Evolutionary conservation across 108 stramenopile genomes (phyloP).

Genomic region (Nitzschia inconspicua): DNA sequence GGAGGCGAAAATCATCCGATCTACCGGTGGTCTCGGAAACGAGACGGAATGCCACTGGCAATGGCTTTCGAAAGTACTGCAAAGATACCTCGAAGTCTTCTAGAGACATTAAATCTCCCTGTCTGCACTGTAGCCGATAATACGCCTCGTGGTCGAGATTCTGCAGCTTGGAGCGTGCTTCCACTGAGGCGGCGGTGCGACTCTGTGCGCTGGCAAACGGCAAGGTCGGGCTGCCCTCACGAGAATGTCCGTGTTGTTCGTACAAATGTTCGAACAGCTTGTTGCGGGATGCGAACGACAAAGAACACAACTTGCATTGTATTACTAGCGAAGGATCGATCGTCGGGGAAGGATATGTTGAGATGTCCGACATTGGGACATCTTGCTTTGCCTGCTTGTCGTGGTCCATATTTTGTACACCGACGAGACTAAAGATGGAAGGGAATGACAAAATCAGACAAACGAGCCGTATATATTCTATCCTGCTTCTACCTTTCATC

Average conservation of each 20-base stretch:
- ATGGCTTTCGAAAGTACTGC: constrained; percentile 3
- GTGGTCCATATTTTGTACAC: too few species aligned
- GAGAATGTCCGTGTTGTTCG: constrained; percentile 6
- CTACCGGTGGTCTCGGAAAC: neutral
- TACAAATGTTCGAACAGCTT: constrained; percentile 25
- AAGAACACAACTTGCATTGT: too few species aligned
- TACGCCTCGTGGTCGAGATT: constrained; percentile 13
- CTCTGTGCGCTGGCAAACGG: too few species aligned
- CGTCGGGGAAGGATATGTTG: too few species aligned
- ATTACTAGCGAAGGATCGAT: too few species aligned
- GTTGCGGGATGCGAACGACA: constrained; percentile 29
- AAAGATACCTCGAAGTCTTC: constrained; percentile 1
- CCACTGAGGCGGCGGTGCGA: constrained; percentile 7
- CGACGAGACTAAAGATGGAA: too few species aligned
- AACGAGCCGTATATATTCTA: too few species aligned
- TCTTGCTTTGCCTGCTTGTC: too few species aligned
- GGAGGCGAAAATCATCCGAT: too few species aligned
- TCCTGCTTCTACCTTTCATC: too few species aligned
- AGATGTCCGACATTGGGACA: too few species aligned
- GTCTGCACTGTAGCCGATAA: constrained; percentile 6
- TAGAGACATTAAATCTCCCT: neutral
- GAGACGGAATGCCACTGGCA: constrained; percentile 9
- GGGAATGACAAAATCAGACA: too few species aligned
- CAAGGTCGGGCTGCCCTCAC: neutral
- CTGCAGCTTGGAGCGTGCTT: neutral